Base-by-base conservation (phyloP, 441 rosid species). In the Lepidium campestre region DNA sequence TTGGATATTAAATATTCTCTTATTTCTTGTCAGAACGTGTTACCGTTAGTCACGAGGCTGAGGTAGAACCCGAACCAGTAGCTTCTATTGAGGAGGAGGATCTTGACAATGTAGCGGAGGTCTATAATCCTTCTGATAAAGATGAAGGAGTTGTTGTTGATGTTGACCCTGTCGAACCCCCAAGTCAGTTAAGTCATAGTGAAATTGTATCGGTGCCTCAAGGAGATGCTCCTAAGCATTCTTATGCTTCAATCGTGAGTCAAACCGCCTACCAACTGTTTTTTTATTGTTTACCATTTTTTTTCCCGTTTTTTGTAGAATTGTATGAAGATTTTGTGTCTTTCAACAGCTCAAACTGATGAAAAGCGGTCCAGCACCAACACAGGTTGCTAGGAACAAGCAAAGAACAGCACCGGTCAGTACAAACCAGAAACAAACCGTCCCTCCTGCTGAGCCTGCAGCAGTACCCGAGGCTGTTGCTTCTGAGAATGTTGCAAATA, bases 181-280 rank as follows among this genome's bases (percentile, higher is more conserved):
- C 78, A 18, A 44, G 73, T 32, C 79, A 64, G 67, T 25, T 73
- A 22, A 59, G 47, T 68, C 69, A 41, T 29, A 69, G 49, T 75
- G 87, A 80, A 57, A 64, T 56, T 73, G 44, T 23, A 72, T 75
- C 89, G 37, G 72, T 36, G 45, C 57, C 70, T 36, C 85, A 48
- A 75, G 96, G 82, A 74, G 91, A 84, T 80, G 79, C 78, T 65
- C 75, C 75, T 75, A 70, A 75, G 72, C 75, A 75, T 63, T 75
- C 78, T 3, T 75, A 75, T 80, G 99, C 99, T 62, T 84, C 96
- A 56, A 80, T 91, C 35, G 99, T 94, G 60, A 86, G 98, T 83
- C 63, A 6, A 32, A 47, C 41, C 19, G 61, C 14, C 39, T 40
- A 10, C 7, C 57, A 41, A 13, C 23, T 29, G 57, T 25, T 23